Percentiles rank a stretch among this genome's conserved stretches.
Evolutionary conservation across 2,329 filamentous ascomycete genomes (phyloP).

Genomic region (Calonectria pteridis): DNA sequence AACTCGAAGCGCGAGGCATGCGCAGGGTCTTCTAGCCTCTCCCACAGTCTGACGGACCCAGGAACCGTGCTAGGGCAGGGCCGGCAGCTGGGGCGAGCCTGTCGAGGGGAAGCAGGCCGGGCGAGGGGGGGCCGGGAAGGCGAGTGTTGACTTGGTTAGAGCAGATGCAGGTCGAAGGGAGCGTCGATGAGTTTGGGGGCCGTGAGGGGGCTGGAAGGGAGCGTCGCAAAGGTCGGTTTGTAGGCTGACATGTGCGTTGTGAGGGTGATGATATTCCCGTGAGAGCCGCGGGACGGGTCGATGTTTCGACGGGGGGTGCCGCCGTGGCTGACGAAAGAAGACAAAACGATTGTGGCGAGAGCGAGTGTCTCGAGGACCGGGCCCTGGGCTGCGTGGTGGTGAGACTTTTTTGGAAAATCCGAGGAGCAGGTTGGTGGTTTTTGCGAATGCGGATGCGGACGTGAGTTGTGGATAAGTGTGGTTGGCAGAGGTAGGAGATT

Average conservation of each 20-base stretch:
- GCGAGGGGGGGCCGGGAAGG: constrained; percentile 14
- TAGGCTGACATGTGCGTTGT: constrained; percentile 44
- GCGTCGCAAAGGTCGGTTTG: constrained; percentile 39
- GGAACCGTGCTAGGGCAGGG: constrained; percentile 51
- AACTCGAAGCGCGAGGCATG: constrained; percentile 73
- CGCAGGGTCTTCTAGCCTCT: constrained; percentile 52
- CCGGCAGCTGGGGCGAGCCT: constrained; percentile 51
- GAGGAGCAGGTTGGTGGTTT: constrained; percentile 15
- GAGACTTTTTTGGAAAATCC: constrained; percentile 19
- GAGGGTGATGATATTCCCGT: constrained; percentile 28
- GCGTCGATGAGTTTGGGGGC: constrained; percentile 28
- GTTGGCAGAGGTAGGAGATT: constrained; percentile 44
- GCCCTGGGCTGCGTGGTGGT: constrained; percentile 30
- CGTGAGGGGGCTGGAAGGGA: constrained; percentile 28
- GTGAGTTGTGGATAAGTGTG: constrained; percentile 33
- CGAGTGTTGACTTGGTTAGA: constrained; percentile 25
- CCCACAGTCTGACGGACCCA: constrained; percentile 53
- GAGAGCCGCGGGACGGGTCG: constrained; percentile 21
- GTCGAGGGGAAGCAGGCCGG: constrained; percentile 38
- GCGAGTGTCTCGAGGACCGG: constrained; percentile 17
- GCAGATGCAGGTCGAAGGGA: constrained; percentile 27
- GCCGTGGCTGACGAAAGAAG: background rate
- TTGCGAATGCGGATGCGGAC: constrained; percentile 36
- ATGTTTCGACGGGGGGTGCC: constrained; percentile 21
- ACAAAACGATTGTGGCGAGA: constrained; percentile 7